phyloP scores from a whole-genome alignment of 1,139 yeast species.

The Lodderomyces oxycetoniae region DNA sequence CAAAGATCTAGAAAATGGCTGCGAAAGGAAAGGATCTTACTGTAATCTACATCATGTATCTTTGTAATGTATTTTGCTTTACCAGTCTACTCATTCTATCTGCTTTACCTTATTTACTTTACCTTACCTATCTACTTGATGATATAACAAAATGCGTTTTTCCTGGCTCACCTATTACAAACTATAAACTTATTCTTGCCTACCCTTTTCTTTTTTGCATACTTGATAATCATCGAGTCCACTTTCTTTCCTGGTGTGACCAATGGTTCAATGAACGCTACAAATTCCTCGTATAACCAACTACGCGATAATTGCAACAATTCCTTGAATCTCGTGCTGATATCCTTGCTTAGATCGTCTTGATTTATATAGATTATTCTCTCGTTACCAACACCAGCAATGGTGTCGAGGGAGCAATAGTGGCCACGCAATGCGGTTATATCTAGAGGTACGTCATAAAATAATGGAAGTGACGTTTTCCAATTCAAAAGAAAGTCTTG shows the following conservation, averaged over 20 bases:
- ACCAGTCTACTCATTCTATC: too few relatives aligned
- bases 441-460: conserved; percentile 54
- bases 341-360: conserved; percentile 44
- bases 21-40: too few relatives aligned
- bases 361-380: conserved; percentile 50
- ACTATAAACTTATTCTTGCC: conserved; percentile 40
- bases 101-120: too few relatives aligned
- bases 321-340: conserved; percentile 52
- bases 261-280: conserved; percentile 60
- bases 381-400: neutral
- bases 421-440: conserved; percentile 1
- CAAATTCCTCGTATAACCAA: conserved; percentile 73
- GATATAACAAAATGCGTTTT: too few relatives aligned
- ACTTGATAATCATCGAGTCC: conserved; percentile 71
- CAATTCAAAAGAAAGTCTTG: conserved; percentile 56
- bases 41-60: too few relatives aligned
- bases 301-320: conserved; percentile 55
- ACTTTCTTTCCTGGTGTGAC: conserved; percentile 54
- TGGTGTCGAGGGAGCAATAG: neutral
- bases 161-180: conserved; percentile 19
- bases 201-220: conserved; percentile 59
- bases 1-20: too few relatives aligned
- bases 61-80: too few relatives aligned
- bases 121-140: too few relatives aligned
- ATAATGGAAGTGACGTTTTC: conserved; percentile 64